These are phyloP conservation scores for Cymbopogon citratus DNA, from an alignment of 176 grass and related monocot genomes.

Conservation along the genomic window DNA sequence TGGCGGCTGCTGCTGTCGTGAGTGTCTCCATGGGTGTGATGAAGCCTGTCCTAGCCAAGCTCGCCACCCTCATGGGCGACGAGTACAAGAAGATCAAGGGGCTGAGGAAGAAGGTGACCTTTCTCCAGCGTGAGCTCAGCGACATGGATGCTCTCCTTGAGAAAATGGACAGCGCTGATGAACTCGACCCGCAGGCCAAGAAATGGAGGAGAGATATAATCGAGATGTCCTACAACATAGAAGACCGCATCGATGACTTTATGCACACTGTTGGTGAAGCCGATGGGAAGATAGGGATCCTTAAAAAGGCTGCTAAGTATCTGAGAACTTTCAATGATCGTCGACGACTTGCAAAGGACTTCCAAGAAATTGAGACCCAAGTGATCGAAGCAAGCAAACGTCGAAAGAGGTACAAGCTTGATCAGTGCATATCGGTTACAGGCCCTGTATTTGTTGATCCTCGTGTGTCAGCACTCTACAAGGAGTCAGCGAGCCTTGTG, in stretches of 20 bases:
- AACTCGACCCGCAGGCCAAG: neutral
- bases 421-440: neutral
- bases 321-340: neutral
- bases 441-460: neutral
- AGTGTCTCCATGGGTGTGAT: neutral
- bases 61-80: neutral
- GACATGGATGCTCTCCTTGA: neutral
- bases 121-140: neutral
- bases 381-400: neutral
- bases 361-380: neutral
- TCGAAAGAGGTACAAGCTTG: neutral
- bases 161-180: neutral
- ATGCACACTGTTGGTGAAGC: neutral
- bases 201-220: neutral
- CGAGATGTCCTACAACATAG: neutral
- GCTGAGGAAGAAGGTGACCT: neutral
- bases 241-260: neutral
- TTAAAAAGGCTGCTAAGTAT: neutral
- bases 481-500: neutral
- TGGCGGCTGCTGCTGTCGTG: neutral
- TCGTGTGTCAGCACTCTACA: neutral
- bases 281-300: neutral
- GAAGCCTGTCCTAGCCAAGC: neutral
- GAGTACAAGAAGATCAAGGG: conserved; percentile 1
- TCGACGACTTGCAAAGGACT: neutral